Evolutionary conservation across 208 protist species (phyloP), one percentile per base, ranked within the genome.

Genomic region (Trypanosoma boissoni): DNA sequence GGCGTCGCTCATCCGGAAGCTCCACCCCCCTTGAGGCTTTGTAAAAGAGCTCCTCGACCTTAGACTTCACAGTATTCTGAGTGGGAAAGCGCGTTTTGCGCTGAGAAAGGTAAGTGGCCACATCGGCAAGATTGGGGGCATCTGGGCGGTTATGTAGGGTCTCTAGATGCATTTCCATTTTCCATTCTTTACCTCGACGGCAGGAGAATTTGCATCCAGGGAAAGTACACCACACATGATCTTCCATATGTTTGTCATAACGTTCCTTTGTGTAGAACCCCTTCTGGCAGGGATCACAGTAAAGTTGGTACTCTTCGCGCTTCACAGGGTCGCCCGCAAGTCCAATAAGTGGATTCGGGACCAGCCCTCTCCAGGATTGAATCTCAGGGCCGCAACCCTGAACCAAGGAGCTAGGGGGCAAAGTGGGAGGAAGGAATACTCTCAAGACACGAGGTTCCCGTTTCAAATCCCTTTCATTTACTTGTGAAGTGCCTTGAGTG

Each of bases 31-130:
- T 75, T 21, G 89, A 72, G 18, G 82, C 86, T 61, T 87, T 84
- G 68, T 92, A 93, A 58, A 88, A 91, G 3, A 93, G 64, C 67
- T 96, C 89, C 76, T 93, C 83, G 27, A 93, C 81, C 64, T 91
- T 92, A 12, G 65, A 42, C 56, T 84, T 74, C 4, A 93, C 78
- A 2, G 66, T 64, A 24, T 92, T 82, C 39, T 86, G 61, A 12
- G 89, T 93, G n/a, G 89, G 89, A 53, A 89, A 96, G 57, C 84
- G 84, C 7, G 51, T 21, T 29, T 64, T 66, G 28, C 89, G 89
- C 64, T 91, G 81, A 7, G 66, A 66, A 27, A 92, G 59, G 60
- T 96, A 96, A 36, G 56, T 43, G 14, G 31, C 45, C 26, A 72
- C 73, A 70, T 96, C 84, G 21, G 55, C 76, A 26, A 96, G 77